Evolutionary conservation across 2,329 filamentous ascomycete genomes (phyloP).

Genomic region (Zalaria sp.): DNA sequence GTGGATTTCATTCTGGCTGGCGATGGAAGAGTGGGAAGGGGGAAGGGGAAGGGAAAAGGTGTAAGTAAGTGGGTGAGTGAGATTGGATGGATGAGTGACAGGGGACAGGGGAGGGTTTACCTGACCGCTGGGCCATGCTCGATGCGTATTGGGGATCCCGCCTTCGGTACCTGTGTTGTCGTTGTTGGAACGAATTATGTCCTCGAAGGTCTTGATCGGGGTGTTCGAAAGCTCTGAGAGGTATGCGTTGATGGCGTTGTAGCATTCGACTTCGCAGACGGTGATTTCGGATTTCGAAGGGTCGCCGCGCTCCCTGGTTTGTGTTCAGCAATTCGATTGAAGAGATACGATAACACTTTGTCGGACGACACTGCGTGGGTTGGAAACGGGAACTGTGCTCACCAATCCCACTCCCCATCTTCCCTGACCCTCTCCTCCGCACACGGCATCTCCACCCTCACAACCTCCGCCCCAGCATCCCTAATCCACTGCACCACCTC

Average conservation of each 20-base stretch:
- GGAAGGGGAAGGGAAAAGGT: neutral
- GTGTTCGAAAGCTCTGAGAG: slow-evolving; percentile 10
- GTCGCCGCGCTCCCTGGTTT: slow-evolving; percentile 6
- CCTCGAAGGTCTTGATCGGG: slow-evolving; percentile 9
- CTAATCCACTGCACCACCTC: slow-evolving; percentile 36
- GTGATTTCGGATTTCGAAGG: slow-evolving; percentile 10
- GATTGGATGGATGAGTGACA: slow-evolving; percentile 1
- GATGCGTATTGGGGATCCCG: slow-evolving; percentile 11
- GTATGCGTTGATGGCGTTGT: slow-evolving; percentile 11
- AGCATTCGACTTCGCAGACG: slow-evolving; percentile 12
- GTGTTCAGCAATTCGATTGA: neutral
- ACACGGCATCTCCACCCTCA: slow-evolving; percentile 14
- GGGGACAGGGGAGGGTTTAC: slow-evolving; percentile 8
- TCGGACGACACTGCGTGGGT: no score
- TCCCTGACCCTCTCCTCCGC: slow-evolving; percentile 13
- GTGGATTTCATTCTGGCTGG: neutral
- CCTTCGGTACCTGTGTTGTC: slow-evolving; percentile 12
- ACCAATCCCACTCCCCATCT: slow-evolving; percentile 18
- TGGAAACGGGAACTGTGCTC: no score
- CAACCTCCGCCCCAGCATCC: slow-evolving; percentile 30
- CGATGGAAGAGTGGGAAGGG: neutral
- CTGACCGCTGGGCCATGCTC: slow-evolving; percentile 15
- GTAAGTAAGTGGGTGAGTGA: no score
- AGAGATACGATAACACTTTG: no score
- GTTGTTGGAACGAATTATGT: slow-evolving; percentile 10